Evolutionary conservation across 805 yeast genomes (phyloP), one percentile per base, ranked within the genome.

Genomic region (Torulaspora delbrueckii): DNA sequence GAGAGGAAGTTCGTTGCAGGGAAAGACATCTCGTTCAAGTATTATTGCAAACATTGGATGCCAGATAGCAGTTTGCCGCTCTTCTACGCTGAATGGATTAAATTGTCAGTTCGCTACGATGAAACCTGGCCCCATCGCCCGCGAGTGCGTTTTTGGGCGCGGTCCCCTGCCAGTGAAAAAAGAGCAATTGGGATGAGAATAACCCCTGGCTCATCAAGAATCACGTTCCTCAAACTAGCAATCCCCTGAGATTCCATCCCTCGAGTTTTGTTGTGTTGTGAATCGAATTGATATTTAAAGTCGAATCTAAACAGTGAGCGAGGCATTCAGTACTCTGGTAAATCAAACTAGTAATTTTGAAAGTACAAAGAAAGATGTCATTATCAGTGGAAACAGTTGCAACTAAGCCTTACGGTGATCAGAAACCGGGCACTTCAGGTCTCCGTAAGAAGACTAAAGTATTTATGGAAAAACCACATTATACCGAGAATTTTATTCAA

Each of bases 351-450:
- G 16, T 13, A 9, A 4, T 23, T 23, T 10, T 1, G 24, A 31
- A 14, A 40, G 10, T 13, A 32, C 14, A 16, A 25, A 32, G 5
- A 23, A 38, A 18, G 40, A 63, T 63, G 67, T 54, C 62, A 2
- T 48, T 50, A 22, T 48, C 51, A 25, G 51, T 61, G 14, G 52
- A 56, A 32, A 54, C 62, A 18, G 73, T 86, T 35, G 62, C 76
- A 31, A 90, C 98, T 18, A 79, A 76, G 9, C 82, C 96, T 0
- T 91, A 79, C 67, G 74, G 69, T 35, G 99, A 90, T 70, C 99
- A 91, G 67, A 93, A 90, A 66, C 98, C 99, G 9, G 99, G 99
- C 30, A 91, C 99, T 18, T 91, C 98, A 6, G 99, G 99, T 19
- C 79, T 91, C 40, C 79, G 99, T 61, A 91, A 91, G 75, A 89